Conservation (phyloP, 2,329 filamentous ascomycete genomes). For the Talaromyces sp. region DNA sequence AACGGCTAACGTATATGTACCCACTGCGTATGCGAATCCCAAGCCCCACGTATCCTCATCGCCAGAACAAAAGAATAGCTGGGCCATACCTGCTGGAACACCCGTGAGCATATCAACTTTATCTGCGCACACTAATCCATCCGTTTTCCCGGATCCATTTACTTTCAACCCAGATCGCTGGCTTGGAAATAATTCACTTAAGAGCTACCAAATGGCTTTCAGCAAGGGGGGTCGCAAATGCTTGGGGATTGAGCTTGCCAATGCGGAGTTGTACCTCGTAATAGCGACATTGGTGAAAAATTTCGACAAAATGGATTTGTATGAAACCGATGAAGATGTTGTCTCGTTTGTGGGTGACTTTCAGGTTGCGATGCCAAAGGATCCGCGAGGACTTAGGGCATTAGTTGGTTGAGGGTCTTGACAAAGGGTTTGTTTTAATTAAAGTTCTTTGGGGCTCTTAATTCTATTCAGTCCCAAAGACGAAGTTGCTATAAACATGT, state of each 20-base stretch:
- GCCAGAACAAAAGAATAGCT: background rate
- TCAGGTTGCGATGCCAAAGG: slow-evolving; percentile 21
- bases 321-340: slow-evolving; percentile 20
- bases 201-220: slow-evolving; percentile 37
- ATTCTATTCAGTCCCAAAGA: background rate
- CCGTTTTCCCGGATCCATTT: slow-evolving; percentile 31
- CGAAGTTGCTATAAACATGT: background rate
- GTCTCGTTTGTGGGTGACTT: slow-evolving; percentile 24
- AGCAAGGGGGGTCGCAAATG: slow-evolving; percentile 37
- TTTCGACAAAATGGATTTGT: slow-evolving; percentile 22
- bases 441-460: background rate
- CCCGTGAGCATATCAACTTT: slow-evolving; percentile 32
- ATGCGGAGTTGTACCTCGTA: slow-evolving; percentile 24
- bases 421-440: background rate
- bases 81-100: slow-evolving; percentile 22
- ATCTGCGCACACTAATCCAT: slow-evolving; percentile 20
- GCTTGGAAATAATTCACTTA: slow-evolving; percentile 24
- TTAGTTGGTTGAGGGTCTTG: background rate
- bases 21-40: slow-evolving; percentile 16
- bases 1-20: slow-evolving; percentile 11
- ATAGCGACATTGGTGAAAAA: slow-evolving; percentile 19
- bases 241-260: slow-evolving; percentile 34
- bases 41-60: background rate
- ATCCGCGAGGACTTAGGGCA: slow-evolving; percentile 19
- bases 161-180: slow-evolving; percentile 37